Evolutionary conservation across 1,284 basidiomycete species (phyloP), one percentile per base, ranked within the genome.

Genomic region (Cystobasidium sp.): DNA sequence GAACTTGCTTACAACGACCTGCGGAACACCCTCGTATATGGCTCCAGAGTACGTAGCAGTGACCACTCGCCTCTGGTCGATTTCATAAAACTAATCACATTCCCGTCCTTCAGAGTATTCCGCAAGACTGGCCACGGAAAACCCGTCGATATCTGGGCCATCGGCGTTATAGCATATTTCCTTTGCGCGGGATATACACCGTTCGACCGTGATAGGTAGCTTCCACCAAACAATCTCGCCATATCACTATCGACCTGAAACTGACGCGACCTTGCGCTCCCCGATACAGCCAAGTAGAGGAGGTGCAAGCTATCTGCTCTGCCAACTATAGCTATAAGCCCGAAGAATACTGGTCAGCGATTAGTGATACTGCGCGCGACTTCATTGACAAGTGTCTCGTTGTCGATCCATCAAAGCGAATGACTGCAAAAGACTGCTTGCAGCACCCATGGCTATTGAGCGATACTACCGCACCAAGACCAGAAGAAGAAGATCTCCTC

Each of bases 31-130:
- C 10, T 92, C 90, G 41, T 66, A 66, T 22, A 66, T 66, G 64
- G 64, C 64, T 24, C 64, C 64, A 14, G 64, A 66, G 56, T 59
- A 59, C 10, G 39, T 22, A 39, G n/a, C 24, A 14, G 10, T 1
- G 4, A 5, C 12, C 14, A 49, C 14, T 47, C 46, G 6, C 6
- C n/a, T 9, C 5, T 31, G 31, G 5, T 31, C 31, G 31, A 31
- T 31, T 4, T 31, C 24, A 31, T 79, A 98, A 99, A 84, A 98
- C 7, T 43, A 39, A 43, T 59, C 1, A 3, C 43, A 31, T 31
- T 5, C 31, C 14, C 98, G 96, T 94, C 96, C 0, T 95, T 96
- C 0, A 96, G 97, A 83, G 97, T 99, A 79, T 99, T 99, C 87
- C 91, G 91, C 82, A 96, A 96, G 84, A 91, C 89, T 67, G 96